phyloP scores from a whole-genome alignment of 805 yeast genomes.

The Pichia eremophila region DNA sequence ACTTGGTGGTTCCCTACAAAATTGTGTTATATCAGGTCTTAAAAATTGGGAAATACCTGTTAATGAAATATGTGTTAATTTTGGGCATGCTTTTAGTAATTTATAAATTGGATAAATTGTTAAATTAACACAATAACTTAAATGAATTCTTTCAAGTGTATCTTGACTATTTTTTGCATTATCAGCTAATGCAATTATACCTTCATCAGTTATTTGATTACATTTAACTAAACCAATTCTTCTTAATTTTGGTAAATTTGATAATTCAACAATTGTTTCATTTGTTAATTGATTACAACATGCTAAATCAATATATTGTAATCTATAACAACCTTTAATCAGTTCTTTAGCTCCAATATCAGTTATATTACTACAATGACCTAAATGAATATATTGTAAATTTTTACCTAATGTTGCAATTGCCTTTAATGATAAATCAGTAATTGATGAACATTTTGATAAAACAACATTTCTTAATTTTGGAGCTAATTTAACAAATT shows the following conservation, averaged over 20 bases:
- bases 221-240: constrained; percentile 94
- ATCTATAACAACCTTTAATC: constrained; percentile 69
- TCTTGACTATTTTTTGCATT: constrained; percentile 53
- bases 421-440: constrained; percentile 69
- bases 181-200: constrained; percentile 54
- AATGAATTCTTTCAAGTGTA: constrained; percentile 84
- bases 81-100: constrained; percentile 71
- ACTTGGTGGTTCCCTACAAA: constrained; percentile 86
- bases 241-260: constrained; percentile 68
- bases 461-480: constrained; percentile 77
- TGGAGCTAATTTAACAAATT: constrained; percentile 70
- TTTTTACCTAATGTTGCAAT: constrained; percentile 68
- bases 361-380: constrained; percentile 86
- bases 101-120: constrained; percentile 69
- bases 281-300: constrained; percentile 88
- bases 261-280: constrained; percentile 64
- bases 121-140: constrained; percentile 80
- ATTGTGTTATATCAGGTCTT: constrained; percentile 73
- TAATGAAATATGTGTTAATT: constrained; percentile 78
- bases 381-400: constrained; percentile 83
- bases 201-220: constrained; percentile 75
- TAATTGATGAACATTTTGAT: constrained; percentile 79
- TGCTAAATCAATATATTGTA: constrained; percentile 90
- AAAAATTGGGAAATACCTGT: constrained; percentile 91
- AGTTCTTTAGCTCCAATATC: constrained; percentile 76